A percentile compares a stretch with the other conserved stretches of the same genome.
phyloP scores from a whole-genome alignment of 345 rosid species.

The Linum trigynum region DNA sequence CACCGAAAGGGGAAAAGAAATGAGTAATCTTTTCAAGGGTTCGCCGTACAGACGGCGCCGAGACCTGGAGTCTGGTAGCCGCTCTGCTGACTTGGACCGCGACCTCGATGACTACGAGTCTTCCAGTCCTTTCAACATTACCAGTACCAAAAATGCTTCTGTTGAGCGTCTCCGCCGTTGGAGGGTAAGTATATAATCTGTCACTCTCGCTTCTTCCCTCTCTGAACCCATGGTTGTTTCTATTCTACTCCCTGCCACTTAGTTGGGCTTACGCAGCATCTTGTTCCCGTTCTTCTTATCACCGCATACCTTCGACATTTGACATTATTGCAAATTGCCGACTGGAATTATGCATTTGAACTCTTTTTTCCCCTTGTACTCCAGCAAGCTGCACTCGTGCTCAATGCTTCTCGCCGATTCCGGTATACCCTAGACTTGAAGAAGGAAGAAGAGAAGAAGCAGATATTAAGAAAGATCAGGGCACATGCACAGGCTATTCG shows the following conservation, averaged over 20 bases:
- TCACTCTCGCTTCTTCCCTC: neutral
- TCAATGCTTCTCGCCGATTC: slow-evolving; percentile 8
- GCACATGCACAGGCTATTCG: slow-evolving; percentile 8
- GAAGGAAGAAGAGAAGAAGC: slow-evolving; percentile 10
- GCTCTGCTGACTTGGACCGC: neutral
- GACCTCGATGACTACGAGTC: neutral
- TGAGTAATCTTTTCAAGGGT: slow-evolving; percentile 4
- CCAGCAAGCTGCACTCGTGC: slow-evolving; percentile 8
- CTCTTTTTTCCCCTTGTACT: neutral
- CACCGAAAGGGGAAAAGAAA: neutral
- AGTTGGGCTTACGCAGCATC: too few relatives aligned
- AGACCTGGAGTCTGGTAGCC: slow-evolving; percentile 13
- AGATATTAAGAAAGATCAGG: slow-evolving; percentile 3
- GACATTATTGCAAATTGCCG: too few relatives aligned
- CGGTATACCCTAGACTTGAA: slow-evolving; percentile 9
- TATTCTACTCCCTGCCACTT: too few relatives aligned
- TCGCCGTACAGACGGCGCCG: slow-evolving; percentile 16
- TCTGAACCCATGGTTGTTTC: neutral
- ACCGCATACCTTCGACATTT: too few relatives aligned
- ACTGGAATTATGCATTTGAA: too few relatives aligned
- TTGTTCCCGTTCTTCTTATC: too few relatives aligned
- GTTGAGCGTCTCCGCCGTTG: slow-evolving; percentile 24
- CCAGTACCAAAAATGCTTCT: slow-evolving; percentile 24
- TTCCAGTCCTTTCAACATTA: slow-evolving; percentile 16
- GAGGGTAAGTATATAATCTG: slow-evolving; percentile 11